Evolutionary conservation across 805 yeast species (phyloP), one percentile per base, ranked within the genome.

Genomic region (Pichia paraexigua): DNA sequence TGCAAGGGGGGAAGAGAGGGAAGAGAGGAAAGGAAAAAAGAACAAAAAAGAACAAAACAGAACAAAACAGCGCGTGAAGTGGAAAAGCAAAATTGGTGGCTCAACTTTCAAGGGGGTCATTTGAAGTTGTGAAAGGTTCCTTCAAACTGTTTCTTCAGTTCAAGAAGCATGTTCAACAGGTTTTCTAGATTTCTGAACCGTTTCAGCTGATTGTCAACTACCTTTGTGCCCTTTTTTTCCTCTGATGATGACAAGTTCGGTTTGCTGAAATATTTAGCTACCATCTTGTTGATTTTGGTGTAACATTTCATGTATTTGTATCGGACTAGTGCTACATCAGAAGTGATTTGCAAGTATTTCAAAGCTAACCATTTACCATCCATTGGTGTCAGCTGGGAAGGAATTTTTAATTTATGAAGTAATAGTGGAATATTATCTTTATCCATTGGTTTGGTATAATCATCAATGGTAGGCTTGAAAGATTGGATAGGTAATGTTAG

Each of bases 251-350:
- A 52, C 21, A 63, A 44, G 10, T 58, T 60, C 7, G 59, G 56
- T 35, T 49, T 52, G 12, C 65, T 58, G 24, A 66, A 65, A 43
- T 64, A 61, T 30, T 59, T 51, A 42, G 61, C 57, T 15, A 62
- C 57, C 7, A 59, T 51, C n/a, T 51, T 56, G 45, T 65, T 66
- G 43, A 63, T 54, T 49, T 57, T 46, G 6, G 63, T 47, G 49
- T 61, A 59, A 10, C 55, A 47, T 47, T 64, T 60, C 13, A 63
- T n/a, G 37, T 63, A 64, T 44, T 65, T 60, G 51, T 59, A 66
- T 47, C 62, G 62, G 7, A 63, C 52, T 32, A 63, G 48, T 21
- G 64, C 57, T 8, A 62, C 22, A 49, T 66, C 70, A 5, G 62
- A 51, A 9, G 56, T 42, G 10, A 63, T 43, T 46, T 63, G 65